phyloP scores from a whole-genome alignment of 2,329 filamentous ascomycete genomes.

The Colletotrichum godetiae region DNA sequence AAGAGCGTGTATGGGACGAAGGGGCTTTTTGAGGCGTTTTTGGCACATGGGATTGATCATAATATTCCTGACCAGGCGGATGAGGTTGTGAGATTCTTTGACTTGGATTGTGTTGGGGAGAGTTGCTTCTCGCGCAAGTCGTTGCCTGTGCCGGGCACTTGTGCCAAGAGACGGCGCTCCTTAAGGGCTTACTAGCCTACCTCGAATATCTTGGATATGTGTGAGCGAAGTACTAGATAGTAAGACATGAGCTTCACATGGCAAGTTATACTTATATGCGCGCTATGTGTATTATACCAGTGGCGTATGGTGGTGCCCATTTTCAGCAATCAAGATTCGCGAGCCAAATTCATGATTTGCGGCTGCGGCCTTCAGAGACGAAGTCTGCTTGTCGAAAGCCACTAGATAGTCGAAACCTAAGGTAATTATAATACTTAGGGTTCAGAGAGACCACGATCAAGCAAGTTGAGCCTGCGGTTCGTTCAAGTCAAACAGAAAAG shows the following conservation, averaged over 20 bases:
- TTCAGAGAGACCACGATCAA: too few species aligned
- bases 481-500: too few species aligned
- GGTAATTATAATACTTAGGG: too few species aligned
- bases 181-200: background rate
- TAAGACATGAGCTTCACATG: background rate
- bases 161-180: background rate
- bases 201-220: background rate
- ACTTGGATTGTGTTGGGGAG: constrained; percentile 32
- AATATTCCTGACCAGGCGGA: constrained; percentile 35
- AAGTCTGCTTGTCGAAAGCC: background rate
- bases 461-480: too few species aligned
- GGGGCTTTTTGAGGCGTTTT: constrained; percentile 36
- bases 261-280: background rate
- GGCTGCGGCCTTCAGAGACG: background rate
- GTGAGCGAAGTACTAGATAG: background rate
- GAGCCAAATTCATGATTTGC: rapidly evolving
- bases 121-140: constrained; percentile 37
- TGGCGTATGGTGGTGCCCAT: background rate
- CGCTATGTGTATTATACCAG: rapidly evolving
- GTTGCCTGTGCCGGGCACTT: background rate
- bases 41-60: constrained; percentile 34
- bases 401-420: background rate
- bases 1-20: constrained; percentile 36
- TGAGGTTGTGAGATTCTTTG: constrained; percentile 38
- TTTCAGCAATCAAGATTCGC: background rate